Evolutionary conservation across 192 early-diverging fungal genomes (phyloP).

Genomic region (Podila verticillata): DNA sequence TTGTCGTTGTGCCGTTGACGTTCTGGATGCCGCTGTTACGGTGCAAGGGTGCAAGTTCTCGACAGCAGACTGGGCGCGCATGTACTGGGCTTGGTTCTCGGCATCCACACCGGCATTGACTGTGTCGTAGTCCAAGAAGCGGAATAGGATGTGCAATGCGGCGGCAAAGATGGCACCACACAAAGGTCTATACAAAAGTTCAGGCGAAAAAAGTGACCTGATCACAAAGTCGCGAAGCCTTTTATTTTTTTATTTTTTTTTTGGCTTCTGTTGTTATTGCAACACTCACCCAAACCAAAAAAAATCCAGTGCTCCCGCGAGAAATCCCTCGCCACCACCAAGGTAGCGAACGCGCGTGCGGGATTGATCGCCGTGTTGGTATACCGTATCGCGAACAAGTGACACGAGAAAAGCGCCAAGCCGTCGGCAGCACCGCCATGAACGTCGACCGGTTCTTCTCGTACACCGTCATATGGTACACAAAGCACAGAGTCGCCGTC

Average conservation of each 20-base stretch:
- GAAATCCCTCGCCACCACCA: slow-evolving; percentile 58
- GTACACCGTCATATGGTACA: slow-evolving; percentile 41
- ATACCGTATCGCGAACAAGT: slow-evolving; percentile 36
- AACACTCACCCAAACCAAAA: slow-evolving; percentile 63
- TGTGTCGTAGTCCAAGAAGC: slow-evolving; percentile 35
- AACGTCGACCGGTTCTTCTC: slow-evolving; percentile 50
- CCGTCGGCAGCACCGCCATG: slow-evolving; percentile 36
- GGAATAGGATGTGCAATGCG: slow-evolving; percentile 34
- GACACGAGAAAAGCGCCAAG: slow-evolving; percentile 22
- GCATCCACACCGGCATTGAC: slow-evolving; percentile 31
- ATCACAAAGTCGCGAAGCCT: not conserved
- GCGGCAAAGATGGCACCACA: slow-evolving; percentile 33
- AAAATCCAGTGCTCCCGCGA: slow-evolving; percentile 69
- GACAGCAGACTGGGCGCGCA: slow-evolving; percentile 23
- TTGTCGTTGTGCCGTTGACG: not conserved
- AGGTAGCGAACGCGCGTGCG: slow-evolving; percentile 72
- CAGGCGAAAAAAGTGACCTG: not conserved
- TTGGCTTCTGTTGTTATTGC: not conserved
- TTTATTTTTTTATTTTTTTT: slow-evolving; percentile 8
- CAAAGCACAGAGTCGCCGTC: slow-evolving; percentile 35
- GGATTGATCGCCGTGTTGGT: slow-evolving; percentile 73
- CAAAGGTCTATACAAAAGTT: slow-evolving; percentile 16
- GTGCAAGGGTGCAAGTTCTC: not conserved
- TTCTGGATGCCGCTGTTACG: not conserved
- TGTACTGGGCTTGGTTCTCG: slow-evolving; percentile 26